Percentiles rank a stretch among this genome's conserved stretches.
Evolutionary conservation across 108 stramenopile genomes (phyloP).

Genomic region (Conticribra weissflogii): DNA sequence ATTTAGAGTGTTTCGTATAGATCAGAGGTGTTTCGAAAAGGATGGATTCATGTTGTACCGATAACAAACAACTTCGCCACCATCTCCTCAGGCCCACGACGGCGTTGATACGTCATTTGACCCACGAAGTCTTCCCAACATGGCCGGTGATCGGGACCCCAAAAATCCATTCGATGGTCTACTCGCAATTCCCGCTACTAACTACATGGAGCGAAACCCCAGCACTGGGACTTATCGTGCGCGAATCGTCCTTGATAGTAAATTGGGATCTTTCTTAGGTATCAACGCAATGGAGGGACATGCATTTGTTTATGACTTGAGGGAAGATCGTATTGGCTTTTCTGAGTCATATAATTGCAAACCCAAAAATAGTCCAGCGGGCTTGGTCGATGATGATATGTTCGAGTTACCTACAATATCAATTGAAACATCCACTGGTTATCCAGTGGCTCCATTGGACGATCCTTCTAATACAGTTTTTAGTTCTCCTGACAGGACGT

Average conservation of each 20-base stretch:
- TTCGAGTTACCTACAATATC: constrained; percentile 18
- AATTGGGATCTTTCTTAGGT: constrained; percentile 71
- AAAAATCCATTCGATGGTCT: constrained; percentile 67
- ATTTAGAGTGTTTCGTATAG: background rate
- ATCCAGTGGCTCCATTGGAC: background rate
- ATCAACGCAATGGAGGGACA: constrained; percentile 85
- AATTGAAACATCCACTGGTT: background rate
- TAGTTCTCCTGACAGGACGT: too few relatives aligned
- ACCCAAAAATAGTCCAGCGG: constrained; percentile 20
- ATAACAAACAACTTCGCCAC: background rate
- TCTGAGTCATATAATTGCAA: constrained; percentile 55
- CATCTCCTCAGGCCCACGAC: constrained; percentile 34
- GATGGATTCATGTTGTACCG: too few relatives aligned
- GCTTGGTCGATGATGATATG: constrained; percentile 39
- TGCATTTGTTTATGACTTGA: constrained; percentile 74
- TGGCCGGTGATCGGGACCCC: constrained; percentile 72
- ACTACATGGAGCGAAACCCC: constrained; percentile 81
- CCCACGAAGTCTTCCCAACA: constrained; percentile 47
- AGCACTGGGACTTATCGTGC: constrained; percentile 58
- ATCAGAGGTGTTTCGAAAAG: too few relatives aligned
- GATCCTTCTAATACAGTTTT: too few relatives aligned
- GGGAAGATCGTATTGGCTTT: constrained; percentile 71
- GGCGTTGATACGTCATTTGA: constrained; percentile 53
- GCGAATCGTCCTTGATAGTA: constrained; percentile 44
- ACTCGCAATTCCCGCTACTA: constrained; percentile 74